Evolutionary conservation across 2,329 filamentous ascomycete species (phyloP), one percentile per base, ranked within the genome.

Genomic region (Nannizziopsis barbatae): DNA sequence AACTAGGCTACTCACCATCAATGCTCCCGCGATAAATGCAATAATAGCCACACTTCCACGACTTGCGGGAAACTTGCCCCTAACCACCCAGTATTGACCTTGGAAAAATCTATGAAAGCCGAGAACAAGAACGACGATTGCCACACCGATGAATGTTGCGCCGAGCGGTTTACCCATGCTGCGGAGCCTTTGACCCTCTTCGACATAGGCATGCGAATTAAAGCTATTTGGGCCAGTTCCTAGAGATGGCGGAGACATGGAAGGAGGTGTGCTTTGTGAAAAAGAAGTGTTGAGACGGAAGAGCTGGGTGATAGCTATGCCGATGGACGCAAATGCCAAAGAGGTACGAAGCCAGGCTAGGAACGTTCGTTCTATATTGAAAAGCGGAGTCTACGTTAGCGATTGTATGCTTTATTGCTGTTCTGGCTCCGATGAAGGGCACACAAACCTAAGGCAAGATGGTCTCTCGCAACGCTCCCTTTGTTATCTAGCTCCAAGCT

Each of bases 71-170:
- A 83, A 83, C 59, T 81, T 81, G 45, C 79, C 79, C 2, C 77
- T 64, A 18, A 82, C 76, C 48, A 83, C 77, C 69, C 80, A 83
- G 59, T 82, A 77, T 63, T 83, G 79, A 37, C 75, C 74, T 57
- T 82, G 79, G 56, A 82, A 82, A 57, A 81, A 83, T 38, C 79
- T 70, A 58, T 81, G 79, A 55, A 81, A 81, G 2, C 79, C 79
- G 27, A 81, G 70, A 18, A 78, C 59, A 2, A 83, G 67, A 41
- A 82, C 74, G 5, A 82, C 53, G 36, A 82, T 77, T 2, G 74
- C 69, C 35, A 83, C 75, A 2, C 68, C 77, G 45, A 83, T 70
- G 53, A 83, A 83, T 1, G 79, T 82, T 0, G 78, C 77, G 36
- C 79, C 79, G n/a, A 80, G 65, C 0, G 76, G 76, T 58, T 79